Evolutionary conservation across 306 rosid species (phyloP), one percentile per base, ranked within the genome.

Genomic region (Begonia fuchsioides): DNA sequence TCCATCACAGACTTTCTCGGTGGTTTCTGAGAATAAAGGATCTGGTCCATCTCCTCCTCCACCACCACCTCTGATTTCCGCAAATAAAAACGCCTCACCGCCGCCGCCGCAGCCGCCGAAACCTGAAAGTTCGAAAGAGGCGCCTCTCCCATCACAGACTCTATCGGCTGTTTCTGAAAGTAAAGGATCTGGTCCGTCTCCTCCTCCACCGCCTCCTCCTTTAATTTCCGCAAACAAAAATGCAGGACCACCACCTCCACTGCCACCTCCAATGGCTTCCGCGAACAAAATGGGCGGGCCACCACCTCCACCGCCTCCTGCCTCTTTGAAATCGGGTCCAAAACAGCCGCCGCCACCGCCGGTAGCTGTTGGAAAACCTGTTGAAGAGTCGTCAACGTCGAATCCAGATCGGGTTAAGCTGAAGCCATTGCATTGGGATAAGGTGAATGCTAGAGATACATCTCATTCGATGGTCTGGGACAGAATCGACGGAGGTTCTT

Each of bases 391-490:
- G 11, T 38, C 41, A 53, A 9, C 17, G 56, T 39, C 68, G 52
- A 15, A 73, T 58, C 19, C 41, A 54, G 77, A 56, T 54, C 75
- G 66, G 40, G 83, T 85, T 11, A 82, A 79, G 52, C 26, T 92
- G 68, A 85, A 82, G 82, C 87, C 96, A 11, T 47, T 85, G 60
- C 96, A 85, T 63, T 79, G 98, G 96, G 98, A 92, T 56, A 90
- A 86, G 63, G 80, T 82, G 64, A 85, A 61, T 52, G 75, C 82
- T 13, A 72, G 45, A 12, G 66, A 81, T 58, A 56, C 71, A 17
- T 80, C 81, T 32, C 94, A 74, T 66, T 92, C 98, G 39, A 85
- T 85, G 98, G 95, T 92, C 20, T 92, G 98, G 98, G 86, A 92
- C 70, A 92, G 77, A 64, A 67, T 79, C 15, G 77, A 54, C 56